Percentiles rank a stretch among this genome's conserved stretches.
Conservation (phyloP, 2,329 filamentous ascomycete genomes). For the Parasarocladium wereldwijsianum region DNA sequence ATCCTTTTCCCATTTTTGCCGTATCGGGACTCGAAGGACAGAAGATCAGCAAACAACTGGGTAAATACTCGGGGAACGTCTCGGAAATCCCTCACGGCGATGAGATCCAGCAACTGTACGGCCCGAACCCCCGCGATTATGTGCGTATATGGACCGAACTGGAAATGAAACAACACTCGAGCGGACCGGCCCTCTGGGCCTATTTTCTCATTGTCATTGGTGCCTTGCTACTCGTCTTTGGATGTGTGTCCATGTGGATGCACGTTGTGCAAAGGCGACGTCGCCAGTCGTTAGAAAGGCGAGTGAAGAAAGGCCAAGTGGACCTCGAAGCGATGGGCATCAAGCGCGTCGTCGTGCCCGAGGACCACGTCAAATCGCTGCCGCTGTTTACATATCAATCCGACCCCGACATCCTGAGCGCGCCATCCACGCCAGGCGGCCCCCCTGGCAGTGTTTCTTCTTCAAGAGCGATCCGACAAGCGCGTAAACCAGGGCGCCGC, state of each 20-base stretch:
- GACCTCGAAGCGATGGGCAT: constrained; percentile 79
- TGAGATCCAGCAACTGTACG: constrained; percentile 39
- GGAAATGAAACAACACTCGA: constrained; percentile 26
- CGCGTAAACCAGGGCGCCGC: constrained; percentile 15
- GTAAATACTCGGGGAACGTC: constrained; percentile 64
- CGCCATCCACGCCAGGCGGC: constrained; percentile 19
- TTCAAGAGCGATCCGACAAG: constrained; percentile 14
- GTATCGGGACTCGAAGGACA: constrained; percentile 53
- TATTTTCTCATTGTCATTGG: constrained; percentile 60
- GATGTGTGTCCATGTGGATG: constrained; percentile 55
- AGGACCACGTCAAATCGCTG: constrained; percentile 54
- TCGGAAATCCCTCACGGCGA: constrained; percentile 42
- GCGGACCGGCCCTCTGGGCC: constrained; percentile 65
- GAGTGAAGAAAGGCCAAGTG: constrained; percentile 65
- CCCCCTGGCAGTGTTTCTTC: constrained; percentile 14
- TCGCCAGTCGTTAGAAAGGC: constrained; percentile 49
- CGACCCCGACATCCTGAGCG: constrained; percentile 26
- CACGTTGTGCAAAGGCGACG: constrained; percentile 62
- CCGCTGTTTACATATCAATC: constrained; percentile 65
- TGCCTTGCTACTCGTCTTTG: constrained; percentile 54
- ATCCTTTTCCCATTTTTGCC: constrained; percentile 71
- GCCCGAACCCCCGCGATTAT: constrained; percentile 41
- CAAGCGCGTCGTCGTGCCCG: constrained; percentile 65
- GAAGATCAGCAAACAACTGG: constrained; percentile 55
- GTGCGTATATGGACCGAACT: constrained; percentile 46